Evolutionary conservation across 2,329 filamentous ascomycete species (phyloP).

Genomic region (Blastomyces parvus): DNA sequence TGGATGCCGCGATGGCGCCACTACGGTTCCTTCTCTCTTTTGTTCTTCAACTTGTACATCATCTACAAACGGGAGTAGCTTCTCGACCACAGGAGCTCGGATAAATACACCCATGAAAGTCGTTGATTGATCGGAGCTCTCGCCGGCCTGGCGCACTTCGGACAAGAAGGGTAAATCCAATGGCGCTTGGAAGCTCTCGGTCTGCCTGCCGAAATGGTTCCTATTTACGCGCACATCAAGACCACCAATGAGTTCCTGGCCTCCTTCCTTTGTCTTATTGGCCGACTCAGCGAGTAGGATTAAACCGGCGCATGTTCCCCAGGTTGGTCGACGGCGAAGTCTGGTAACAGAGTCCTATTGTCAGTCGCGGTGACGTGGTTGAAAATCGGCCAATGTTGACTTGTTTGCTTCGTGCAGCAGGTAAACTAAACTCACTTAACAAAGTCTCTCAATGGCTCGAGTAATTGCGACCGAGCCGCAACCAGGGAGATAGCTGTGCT

Average conservation of each 20-base stretch:
- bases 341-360: constrained; percentile 35
- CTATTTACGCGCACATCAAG: constrained; percentile 82
- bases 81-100: constrained; percentile 84
- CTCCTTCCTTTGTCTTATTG: constrained; percentile 79
- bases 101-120: constrained; percentile 85
- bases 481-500: constrained; percentile 89
- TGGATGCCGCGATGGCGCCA: constrained; percentile 47
- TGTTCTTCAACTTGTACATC: constrained; percentile 46
- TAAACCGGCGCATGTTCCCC: constrained; percentile 92
- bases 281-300: constrained; percentile 84
- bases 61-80: constrained; percentile 50
- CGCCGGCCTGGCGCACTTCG: constrained; percentile 18
- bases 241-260: constrained; percentile 87
- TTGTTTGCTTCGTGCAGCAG: neutral
- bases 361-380: neutral
- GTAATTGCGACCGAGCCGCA: constrained; percentile 65
- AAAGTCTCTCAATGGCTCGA: constrained; percentile 79
- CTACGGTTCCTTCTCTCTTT: constrained; percentile 42
- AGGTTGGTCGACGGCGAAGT: constrained; percentile 67
- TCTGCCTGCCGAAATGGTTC: constrained; percentile 91
- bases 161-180: constrained; percentile 63
- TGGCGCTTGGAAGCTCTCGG: constrained; percentile 76
- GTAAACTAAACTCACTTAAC: constrained; percentile 57
- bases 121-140: neutral
- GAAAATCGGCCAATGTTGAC: neutral